A percentile compares a stretch with the other conserved stretches of the same genome.
Conservation (phyloP, 306 rosid genomes). For the Nissolia schottii region DNA sequence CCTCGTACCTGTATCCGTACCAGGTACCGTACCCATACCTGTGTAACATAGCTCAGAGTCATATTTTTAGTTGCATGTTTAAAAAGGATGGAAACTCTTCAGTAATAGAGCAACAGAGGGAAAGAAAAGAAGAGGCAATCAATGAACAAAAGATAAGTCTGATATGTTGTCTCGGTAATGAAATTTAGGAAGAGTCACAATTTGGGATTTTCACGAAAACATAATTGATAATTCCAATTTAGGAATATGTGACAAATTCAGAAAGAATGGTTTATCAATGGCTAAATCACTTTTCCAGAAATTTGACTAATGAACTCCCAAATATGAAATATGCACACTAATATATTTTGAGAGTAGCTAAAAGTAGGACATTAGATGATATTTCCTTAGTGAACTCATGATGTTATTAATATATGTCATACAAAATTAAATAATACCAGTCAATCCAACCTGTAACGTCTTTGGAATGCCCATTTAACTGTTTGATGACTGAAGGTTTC, state of each 20-base stretch:
- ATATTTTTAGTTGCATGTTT: conserved; percentile 2
- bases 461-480: conserved; percentile 80
- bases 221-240: background rate
- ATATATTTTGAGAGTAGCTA: background rate
- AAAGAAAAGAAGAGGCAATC: background rate
- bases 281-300: background rate
- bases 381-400: background rate
- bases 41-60: too few species aligned
- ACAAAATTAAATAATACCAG: conserved; percentile 37
- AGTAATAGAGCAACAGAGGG: background rate
- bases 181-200: background rate
- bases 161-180: background rate
- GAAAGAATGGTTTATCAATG: background rate
- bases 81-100: conserved; percentile 10
- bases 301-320: background rate
- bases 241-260: conserved; percentile 1
- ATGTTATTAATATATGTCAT: conserved; percentile 2
- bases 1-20: too few species aligned
- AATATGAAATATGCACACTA: conserved; percentile 8
- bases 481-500: conserved; percentile 69
- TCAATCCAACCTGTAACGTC: conserved; percentile 92
- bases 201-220: background rate
- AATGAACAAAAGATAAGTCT: background rate
- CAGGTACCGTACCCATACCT: too few species aligned
- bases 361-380: background rate